Evolutionary conservation across 768 basidiomycete species (phyloP).

Genomic region (Leccinum uliginosum): DNA sequence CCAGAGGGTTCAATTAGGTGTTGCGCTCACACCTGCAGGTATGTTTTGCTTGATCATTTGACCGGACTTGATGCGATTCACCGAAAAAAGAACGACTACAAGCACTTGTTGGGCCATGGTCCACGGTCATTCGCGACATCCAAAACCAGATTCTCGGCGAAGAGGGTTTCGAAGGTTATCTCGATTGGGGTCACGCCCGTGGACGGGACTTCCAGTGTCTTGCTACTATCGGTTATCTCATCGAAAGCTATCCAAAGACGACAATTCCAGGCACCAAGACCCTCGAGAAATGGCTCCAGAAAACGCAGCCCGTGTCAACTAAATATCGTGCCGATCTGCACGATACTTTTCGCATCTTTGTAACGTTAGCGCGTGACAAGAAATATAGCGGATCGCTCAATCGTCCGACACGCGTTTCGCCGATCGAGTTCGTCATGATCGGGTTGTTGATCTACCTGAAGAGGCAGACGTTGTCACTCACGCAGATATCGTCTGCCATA

Average conservation of each 20-base stretch:
- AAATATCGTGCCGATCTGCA: slow-evolving; percentile 26
- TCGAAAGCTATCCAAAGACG: slow-evolving; percentile 29
- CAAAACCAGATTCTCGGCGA: slow-evolving; percentile 34
- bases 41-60: slow-evolving; percentile 3
- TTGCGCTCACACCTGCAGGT: slow-evolving; percentile 49
- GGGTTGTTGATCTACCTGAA: slow-evolving; percentile 38
- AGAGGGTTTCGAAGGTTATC: slow-evolving; percentile 34
- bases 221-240: slow-evolving; percentile 33
- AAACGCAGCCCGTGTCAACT: slow-evolving; percentile 21
- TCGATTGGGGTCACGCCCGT: slow-evolving; percentile 41
- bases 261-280: slow-evolving; percentile 22
- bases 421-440: slow-evolving; percentile 44
- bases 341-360: slow-evolving; percentile 34
- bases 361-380: slow-evolving; percentile 31
- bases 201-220: slow-evolving; percentile 46
- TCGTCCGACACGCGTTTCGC: slow-evolving; percentile 35
- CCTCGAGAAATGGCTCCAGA: slow-evolving; percentile 38
- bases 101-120: slow-evolving; percentile 45
- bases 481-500: slow-evolving; percentile 42
- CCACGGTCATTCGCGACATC: slow-evolving; percentile 39
- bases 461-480: slow-evolving; percentile 29
- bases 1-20: slow-evolving; percentile 50
- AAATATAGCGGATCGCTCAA: slow-evolving; percentile 31
- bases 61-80: background rate
- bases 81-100: slow-evolving; percentile 41